Base-by-base conservation (phyloP, 2,329 filamentous ascomycete genomes). In the Alternaria infectoria region DNA sequence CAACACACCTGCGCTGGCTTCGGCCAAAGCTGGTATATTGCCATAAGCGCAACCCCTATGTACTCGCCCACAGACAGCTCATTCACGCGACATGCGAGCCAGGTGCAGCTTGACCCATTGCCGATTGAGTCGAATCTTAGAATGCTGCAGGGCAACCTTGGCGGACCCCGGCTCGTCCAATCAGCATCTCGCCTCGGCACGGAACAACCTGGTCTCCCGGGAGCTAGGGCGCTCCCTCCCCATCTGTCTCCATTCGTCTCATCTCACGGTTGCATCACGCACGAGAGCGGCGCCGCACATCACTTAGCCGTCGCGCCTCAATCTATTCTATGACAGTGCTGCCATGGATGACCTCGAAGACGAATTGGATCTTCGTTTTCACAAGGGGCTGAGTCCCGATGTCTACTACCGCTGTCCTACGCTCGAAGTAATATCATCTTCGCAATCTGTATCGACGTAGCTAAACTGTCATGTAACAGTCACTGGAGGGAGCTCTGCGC, bases 331-430 rank as follows among this genome's bases (percentile, higher is more conserved):
- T 43, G 21, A 28, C 30, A 25, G 58, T 47, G 45, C 44, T 50
- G 51, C 54, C 45, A 78, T 78, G 75, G 69, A 76, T 23, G 66
- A 72, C 23, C 70, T 77, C 40, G 73, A 77, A 32, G 75, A 77
- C 54, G 71, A 78, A 28, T 62, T 77, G 28, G 74, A 76, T 68
- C 68, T 79, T 45, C 72, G 72, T 23, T 72, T 69, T 54, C 75
- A 77, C 61, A 72, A 68, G 11, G 69, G 67, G 15, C 61, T 75
- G 13, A 62, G 74, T 36, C 69, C 75, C 7, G 74, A 79, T 28
- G 75, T 77, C 19, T 78, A 78, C 63, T 78, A 77, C 47, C 70
- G 73, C 11, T 75, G 70, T 36, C 75, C 74, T 12, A 72, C 69
- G 4, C 66, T 65, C 49, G 75, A 74, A 69, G 72, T 74, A 70